A percentile compares a stretch with the other conserved stretches of the same genome.
These are phyloP conservation scores for Cytospora leucostoma DNA, from an alignment of 2,329 filamentous ascomycete species.

Conservation along the genomic window DNA sequence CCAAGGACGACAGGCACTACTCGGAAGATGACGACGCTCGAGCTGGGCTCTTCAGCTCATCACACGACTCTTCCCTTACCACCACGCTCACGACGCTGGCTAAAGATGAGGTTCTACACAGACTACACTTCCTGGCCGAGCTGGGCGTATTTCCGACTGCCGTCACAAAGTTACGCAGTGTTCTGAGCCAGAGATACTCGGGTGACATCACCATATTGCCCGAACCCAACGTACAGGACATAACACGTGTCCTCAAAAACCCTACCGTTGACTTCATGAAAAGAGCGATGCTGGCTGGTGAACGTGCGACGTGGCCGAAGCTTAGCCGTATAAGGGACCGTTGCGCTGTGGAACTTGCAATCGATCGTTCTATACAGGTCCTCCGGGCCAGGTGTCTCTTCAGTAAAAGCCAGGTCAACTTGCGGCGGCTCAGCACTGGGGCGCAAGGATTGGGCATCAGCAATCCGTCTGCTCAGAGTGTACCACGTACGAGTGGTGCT, in stretches of 20 bases:
- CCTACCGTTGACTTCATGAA: constrained; percentile 86
- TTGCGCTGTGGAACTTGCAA: constrained; percentile 82
- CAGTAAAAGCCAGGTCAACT: constrained; percentile 63
- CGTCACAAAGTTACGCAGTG: constrained; percentile 74
- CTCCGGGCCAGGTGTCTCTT: constrained; percentile 70
- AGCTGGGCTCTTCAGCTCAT: constrained; percentile 45
- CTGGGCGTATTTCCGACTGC: constrained; percentile 78
- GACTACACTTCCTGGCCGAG: constrained; percentile 78
- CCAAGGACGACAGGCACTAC: constrained; percentile 66
- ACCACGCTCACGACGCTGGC: constrained; percentile 67
- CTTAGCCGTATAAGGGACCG: constrained; percentile 82
- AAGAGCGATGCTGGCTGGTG: constrained; percentile 72
- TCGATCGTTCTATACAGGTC: constrained; percentile 73
- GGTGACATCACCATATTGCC: constrained; percentile 95
- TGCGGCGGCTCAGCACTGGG: constrained; percentile 49
- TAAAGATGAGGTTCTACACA: constrained; percentile 77
- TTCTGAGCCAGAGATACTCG: constrained; percentile 88
- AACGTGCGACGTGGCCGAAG: constrained; percentile 90
- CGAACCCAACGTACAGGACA: constrained; percentile 71
- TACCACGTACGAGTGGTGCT: constrained; percentile 28
- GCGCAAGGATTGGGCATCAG: constrained; percentile 34
- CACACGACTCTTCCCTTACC: constrained; percentile 15
- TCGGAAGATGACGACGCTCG: constrained; percentile 36
- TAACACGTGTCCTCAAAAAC: constrained; percentile 78
- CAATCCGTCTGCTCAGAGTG: constrained; percentile 16